Evolutionary conservation across 441 rosid genomes (phyloP).

Genomic region (Theobroma grandiflorum): DNA sequence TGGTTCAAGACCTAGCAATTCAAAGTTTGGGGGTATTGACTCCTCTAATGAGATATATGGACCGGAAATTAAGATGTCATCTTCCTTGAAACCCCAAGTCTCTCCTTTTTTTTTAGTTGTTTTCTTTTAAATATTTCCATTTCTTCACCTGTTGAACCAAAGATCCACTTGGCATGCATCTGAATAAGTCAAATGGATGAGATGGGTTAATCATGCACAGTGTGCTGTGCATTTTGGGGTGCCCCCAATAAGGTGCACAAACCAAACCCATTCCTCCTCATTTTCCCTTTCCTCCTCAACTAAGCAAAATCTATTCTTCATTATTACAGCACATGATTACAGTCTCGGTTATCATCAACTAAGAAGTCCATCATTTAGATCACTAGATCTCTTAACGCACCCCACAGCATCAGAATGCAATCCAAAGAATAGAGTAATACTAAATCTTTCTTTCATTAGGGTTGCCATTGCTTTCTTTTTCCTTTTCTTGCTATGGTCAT

Average conservation of each 20-base stretch:
- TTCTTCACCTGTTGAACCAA: not conserved
- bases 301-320: slow-evolving; percentile 18
- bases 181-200: not conserved
- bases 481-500: not conserved
- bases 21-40: not conserved
- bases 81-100: not conserved
- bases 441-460: no score
- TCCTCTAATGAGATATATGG: not conserved
- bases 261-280: not conserved
- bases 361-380: not conserved
- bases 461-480: no score
- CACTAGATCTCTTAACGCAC: not conserved
- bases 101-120: not conserved
- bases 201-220: not conserved
- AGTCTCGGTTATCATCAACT: not conserved
- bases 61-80: not conserved
- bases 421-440: not conserved
- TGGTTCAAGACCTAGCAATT: not conserved
- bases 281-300: slow-evolving; percentile 9
- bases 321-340: not conserved
- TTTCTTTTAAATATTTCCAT: no score
- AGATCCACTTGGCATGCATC: not conserved
- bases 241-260: not conserved
- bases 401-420: not conserved
- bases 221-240: not conserved